Evolutionary conservation across 257 asterid species (phyloP), one percentile per base, ranked within the genome.

Genomic region (Pogostemon cablin): DNA sequence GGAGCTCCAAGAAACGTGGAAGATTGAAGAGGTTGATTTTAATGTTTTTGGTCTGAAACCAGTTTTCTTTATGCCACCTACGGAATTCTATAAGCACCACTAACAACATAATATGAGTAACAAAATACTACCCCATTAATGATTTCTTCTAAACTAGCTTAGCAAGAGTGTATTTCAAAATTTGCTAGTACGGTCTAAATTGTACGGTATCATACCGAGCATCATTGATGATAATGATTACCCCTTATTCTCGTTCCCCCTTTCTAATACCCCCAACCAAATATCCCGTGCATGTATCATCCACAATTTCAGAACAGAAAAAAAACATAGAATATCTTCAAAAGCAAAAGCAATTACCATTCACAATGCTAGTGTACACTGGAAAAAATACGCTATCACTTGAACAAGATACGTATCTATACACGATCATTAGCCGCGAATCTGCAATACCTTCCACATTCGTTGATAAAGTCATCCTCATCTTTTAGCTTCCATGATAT

Each of bases 41-140:
- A 93, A 93, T 50, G 76, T 86, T 12, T 78, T 71, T 72, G 95
- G 96, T 11, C 73, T 93, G 77, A 83, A 80, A 10, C 40, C 82
- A 0, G 95, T 86, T 2, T 93, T 90, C 80, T 90, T 93, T 73
- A 84, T 88, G 96, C 89, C 96, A 5, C 98, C 97, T 20, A 47
- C 95, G 1, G 91, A 92, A 6, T 77, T 62, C 12, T 3, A 82
- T 34, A 81, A 74, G 42, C 63, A 5, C 5, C 52, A n/a, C 8
- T 52, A 60, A 6, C 32, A 25, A 25, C 32, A 25, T 1, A 25
- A 25, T 1, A 25, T 25, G 32, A 25, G 32, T 25, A 25, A 25
- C 32, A 25, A 25, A 25, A 25, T 1, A 25, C 32, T 25, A 25
- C 32, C 32, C 32, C 32, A 25, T 25, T 25, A 25, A 25, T 25